Percentiles rank a stretch among this genome's conserved stretches.
Conservation (phyloP, 257 asterid genomes). For the Paraleonurus japonicus region DNA sequence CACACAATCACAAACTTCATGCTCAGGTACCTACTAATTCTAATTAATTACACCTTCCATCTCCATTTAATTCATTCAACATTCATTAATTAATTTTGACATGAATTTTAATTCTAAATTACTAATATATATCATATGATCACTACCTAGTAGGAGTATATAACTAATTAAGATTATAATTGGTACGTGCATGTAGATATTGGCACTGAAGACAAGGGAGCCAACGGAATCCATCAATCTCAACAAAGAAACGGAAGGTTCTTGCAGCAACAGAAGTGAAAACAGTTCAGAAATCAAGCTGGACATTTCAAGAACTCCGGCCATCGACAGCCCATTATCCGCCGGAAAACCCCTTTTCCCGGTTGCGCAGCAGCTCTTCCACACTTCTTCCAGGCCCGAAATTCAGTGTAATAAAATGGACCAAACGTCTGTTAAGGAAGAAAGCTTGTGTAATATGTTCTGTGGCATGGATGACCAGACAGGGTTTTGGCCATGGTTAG, state of each 20-base stretch:
- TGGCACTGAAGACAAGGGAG: constrained; percentile 78
- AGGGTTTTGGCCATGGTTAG: constrained; percentile 98
- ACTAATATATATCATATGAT: no score
- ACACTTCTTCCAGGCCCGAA: constrained; percentile 44
- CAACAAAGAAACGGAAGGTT: constrained; percentile 92
- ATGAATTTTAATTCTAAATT: no score
- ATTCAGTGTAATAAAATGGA: constrained; percentile 48
- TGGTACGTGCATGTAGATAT: no score
- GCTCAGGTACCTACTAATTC: no score
- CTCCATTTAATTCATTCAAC: no score
- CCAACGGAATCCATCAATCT: constrained; percentile 87
- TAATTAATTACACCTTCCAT: no score
- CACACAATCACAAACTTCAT: constrained; percentile 52
- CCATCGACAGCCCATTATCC: constrained; percentile 63
- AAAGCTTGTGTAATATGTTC: constrained; percentile 73
- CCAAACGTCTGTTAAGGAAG: constrained; percentile 60
- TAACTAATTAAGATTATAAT: no score
- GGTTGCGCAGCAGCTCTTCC: constrained; percentile 50
- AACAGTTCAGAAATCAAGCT: constrained; percentile 86
- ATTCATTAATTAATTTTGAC: no score
- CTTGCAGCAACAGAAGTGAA: constrained; percentile 81
- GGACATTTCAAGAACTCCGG: constrained; percentile 62
- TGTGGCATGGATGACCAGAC: constrained; percentile 84
- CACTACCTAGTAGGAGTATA: no score
- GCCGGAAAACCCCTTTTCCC: constrained; percentile 53